Conservation (phyloP, 2,329 filamentous ascomycete species). For the Colletotrichum cordylinicola region DNA sequence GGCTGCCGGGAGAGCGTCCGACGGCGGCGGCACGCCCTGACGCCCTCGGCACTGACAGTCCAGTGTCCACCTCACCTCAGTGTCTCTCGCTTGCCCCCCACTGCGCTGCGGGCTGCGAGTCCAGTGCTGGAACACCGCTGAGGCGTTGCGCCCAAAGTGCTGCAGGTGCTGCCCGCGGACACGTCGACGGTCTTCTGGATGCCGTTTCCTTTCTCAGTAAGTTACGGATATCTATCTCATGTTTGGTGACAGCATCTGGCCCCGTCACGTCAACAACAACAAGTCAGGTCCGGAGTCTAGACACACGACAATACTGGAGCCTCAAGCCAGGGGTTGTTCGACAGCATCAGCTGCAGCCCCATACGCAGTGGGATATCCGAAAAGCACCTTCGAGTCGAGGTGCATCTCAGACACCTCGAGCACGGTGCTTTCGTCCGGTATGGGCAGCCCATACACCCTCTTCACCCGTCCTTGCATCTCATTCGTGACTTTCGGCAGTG, state of each 20-base stretch:
- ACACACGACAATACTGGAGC: not conserved
- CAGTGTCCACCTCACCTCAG: not conserved
- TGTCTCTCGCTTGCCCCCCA: not conserved
- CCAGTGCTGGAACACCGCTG: slow-evolving; percentile 3
- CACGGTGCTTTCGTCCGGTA: not conserved
- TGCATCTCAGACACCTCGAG: not conserved
- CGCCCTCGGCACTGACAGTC: not conserved
- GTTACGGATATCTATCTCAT: not conserved
- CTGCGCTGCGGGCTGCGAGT: not conserved
- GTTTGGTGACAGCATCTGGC: not conserved
- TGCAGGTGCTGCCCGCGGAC: not conserved
- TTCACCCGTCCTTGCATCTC: not conserved
- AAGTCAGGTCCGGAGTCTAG: not conserved
- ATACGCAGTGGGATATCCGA: not conserved
- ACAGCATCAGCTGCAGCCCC: not conserved
- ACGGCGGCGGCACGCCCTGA: not conserved
- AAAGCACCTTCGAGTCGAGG: not conserved
- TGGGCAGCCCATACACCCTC: not conserved
- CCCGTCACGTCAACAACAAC: not conserved
- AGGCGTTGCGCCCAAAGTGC: not conserved
- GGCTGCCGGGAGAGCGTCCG: not conserved
- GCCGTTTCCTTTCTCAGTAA: not conserved
- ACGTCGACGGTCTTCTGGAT: not conserved
- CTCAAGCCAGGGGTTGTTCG: not conserved
- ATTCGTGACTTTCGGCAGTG: not conserved